Evolutionary conservation across 768 basidiomycete species (phyloP), one percentile per base, ranked within the genome.

Genomic region (Myochromella boudieri): DNA sequence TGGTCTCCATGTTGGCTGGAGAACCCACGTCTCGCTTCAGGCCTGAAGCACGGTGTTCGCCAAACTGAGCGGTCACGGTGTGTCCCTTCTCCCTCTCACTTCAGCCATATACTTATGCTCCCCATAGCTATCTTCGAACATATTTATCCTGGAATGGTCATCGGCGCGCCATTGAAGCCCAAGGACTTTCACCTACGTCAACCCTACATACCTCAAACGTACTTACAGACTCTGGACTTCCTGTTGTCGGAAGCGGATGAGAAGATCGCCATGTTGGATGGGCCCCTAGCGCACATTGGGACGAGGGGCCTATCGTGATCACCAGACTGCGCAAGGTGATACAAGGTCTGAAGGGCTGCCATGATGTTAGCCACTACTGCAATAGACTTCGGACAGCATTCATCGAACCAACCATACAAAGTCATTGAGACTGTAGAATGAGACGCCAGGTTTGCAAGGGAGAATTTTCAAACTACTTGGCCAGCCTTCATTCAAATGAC

Each of bases 121-220:
- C n/a, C n/a, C n/a, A n/a, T n/a, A n/a, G n/a, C n/a, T n/a, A 6
- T 26, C 8, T 42, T 31, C 12, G 11, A 29, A 18, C 15, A 44
- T 74, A 75, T 77, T 17, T 77, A 77, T 56, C 68, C 74, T 2
- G 75, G 75, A 11, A 76, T 77, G 76, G 71, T 78, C 31, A 71
- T 78, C 42, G 76, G 76, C 44, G 76, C 76, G 63, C 70, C 71
- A 11, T 70, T 68, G 10, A 76, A 76, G 57, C 41, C 70, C 3
- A 64, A 70, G 15, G 74, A 75, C 50, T 56, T 77, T n/a, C n/a
- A n/a, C n/a, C n/a, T 72, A 73, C 45, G 52, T 76, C 15, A 76
- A 77, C 57, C 76, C 76, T 0, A n/a, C n/a, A n/a, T n/a, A n/a
- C 70, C 68, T 43, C 54, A 71, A 48, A 76, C 76, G 52, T 76